Conservation (phyloP, 1,139 yeast genomes). For the Sugiyamaella japonica region DNA sequence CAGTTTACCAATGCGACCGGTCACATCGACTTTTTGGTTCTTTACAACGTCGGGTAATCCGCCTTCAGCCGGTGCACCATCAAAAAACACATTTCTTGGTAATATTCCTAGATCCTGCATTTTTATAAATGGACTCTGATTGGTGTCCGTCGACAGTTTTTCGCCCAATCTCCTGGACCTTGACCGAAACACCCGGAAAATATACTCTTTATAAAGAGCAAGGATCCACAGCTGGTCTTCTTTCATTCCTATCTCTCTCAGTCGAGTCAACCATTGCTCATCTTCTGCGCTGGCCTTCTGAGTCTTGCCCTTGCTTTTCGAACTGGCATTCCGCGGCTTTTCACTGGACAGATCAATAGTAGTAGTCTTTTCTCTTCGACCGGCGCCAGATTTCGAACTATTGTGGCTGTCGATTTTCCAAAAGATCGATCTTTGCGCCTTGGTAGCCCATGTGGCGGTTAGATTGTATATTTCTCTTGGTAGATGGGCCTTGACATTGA, state of each 20-base stretch:
- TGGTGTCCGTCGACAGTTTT: conserved; percentile 1
- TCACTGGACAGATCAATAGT: conserved; percentile 11
- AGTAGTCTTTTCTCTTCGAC: conserved; percentile 37
- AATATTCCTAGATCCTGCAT: conserved; percentile 43
- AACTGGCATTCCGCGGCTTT: neutral
- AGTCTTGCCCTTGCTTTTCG: neutral
- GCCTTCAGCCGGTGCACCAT: conserved; percentile 31
- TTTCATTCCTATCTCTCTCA: conserved; percentile 67
- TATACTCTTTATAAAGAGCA: conserved; percentile 56
- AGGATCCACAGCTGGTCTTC: conserved; percentile 84
- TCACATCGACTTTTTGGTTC: conserved; percentile 38
- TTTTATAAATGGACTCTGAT: conserved; percentile 23
- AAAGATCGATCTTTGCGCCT: conserved; percentile 66
- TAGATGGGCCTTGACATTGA: conserved; percentile 65
- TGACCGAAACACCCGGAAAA: conserved; percentile 50
- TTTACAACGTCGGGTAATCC: conserved; percentile 13
- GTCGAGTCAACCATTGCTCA: conserved; percentile 67
- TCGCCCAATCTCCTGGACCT: conserved; percentile 42
- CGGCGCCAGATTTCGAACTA: neutral
- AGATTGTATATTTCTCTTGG: conserved; percentile 65
- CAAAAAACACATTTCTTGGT: conserved; percentile 71
- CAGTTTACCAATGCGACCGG: neutral
- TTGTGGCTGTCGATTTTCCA: conserved; percentile 60
- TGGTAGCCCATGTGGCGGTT: conserved; percentile 70
- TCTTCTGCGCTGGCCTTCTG: conserved; percentile 51